phyloP scores from a whole-genome alignment of 768 basidiomycete genomes.

The Suillus americanus region DNA sequence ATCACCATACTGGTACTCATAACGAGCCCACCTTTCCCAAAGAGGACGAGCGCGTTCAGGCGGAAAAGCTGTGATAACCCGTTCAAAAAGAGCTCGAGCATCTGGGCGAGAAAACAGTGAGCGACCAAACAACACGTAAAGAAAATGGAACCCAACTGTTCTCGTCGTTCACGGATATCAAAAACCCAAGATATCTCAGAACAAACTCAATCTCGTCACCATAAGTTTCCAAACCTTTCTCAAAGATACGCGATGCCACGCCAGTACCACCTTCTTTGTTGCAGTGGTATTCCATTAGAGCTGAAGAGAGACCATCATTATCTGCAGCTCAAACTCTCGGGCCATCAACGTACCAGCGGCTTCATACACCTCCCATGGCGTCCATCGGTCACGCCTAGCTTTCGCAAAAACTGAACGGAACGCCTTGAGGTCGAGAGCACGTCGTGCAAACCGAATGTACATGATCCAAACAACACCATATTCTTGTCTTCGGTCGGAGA shows the following conservation, averaged over 20 bases:
- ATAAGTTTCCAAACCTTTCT: constrained; percentile 85
- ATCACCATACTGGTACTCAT: constrained; percentile 96
- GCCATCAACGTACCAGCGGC: constrained; percentile 63
- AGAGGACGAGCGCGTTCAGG: constrained; percentile 79
- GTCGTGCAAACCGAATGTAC: constrained; percentile 90
- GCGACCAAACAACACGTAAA: background rate
- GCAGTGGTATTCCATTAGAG: constrained; percentile 92
- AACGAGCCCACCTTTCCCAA: constrained; percentile 96
- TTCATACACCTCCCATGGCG: constrained; percentile 92
- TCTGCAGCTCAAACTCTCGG: background rate
- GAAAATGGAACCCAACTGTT: constrained; percentile 62
- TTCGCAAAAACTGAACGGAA: constrained; percentile 77
- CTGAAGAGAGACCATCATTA: constrained; percentile 40
- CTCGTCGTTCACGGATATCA: constrained; percentile 93
- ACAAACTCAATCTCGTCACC: constrained; percentile 84
- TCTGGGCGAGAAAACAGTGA: constrained; percentile 49
- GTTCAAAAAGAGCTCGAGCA: constrained; percentile 93
- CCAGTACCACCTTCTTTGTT: constrained; percentile 70
- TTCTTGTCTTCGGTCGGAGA: constrained; percentile 57
- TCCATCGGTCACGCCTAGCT: constrained; percentile 74
- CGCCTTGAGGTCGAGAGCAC: constrained; percentile 84
- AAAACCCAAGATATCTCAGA: constrained; percentile 85
- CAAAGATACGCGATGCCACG: constrained; percentile 90
- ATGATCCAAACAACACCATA: constrained; percentile 81
- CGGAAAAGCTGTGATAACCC: constrained; percentile 75